Evolutionary conservation across 371 early-diverging fungal species (phyloP), one percentile per base, ranked within the genome.

Genomic region (Mortierella sp.): DNA sequence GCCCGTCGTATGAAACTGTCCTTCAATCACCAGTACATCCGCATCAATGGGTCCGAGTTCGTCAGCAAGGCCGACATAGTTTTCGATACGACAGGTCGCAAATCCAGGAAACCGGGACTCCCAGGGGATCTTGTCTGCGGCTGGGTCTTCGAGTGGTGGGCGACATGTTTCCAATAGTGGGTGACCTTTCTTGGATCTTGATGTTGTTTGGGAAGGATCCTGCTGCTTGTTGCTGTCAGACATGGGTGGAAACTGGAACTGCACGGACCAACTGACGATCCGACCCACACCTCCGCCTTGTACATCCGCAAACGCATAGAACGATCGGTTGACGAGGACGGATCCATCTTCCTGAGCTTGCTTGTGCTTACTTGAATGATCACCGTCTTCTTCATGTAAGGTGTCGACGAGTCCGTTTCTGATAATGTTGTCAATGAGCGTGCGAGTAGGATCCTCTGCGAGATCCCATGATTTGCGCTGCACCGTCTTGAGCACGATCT

Each of bases 11-110:
- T 84, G 84, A 28, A 81, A 79, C 70, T 84, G 84, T 0, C 84
- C 79, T 45, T 84, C 84, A 28, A 84, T 73, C 1, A 79, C 76
- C 7, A 84, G 63, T 11, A 81, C 74, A 6, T 44, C 42, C 13
- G 60, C 76, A 3, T 79, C 24, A 24, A 78, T 24, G 1, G 26
- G 4, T 5, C 31, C 72, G 9, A 81, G 76, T 48, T 84, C 79
- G n/a, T 84, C 79, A 9, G 73, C 60, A n/a, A 84, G 73, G 1
- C 77, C 84, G 45, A 84, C 81, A 57, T 84, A 84, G 70, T 84
- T 75, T 7, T 73, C 74, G 34, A 84, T 84, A 2, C 52, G 71
- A 45, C 81, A 80, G 9, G 79, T 78, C 14, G 81, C 84, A 73
- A 80, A 80, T 11, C 70, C 55, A 1, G 78, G 81, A 44, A 84